Evolutionary conservation across 164 flowering plant genomes (phyloP).

Genomic region (Tinospora cordifolia): DNA sequence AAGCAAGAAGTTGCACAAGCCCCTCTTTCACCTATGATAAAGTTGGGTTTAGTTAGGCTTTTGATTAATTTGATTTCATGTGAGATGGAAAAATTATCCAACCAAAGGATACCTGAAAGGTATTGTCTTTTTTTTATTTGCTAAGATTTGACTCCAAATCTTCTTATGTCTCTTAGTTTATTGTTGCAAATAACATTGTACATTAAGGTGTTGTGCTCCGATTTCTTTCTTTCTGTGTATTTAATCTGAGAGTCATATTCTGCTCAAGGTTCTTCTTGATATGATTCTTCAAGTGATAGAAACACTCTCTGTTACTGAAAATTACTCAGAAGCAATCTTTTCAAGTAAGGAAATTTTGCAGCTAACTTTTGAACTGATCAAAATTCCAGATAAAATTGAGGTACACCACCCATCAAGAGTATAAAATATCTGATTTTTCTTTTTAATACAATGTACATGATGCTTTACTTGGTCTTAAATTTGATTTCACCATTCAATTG

Average conservation of each 20-base stretch:
- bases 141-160: not conserved
- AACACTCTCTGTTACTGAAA: slow-evolving; percentile 57
- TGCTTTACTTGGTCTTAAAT: too few relatives aligned
- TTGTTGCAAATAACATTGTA: not conserved
- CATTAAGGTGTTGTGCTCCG: not conserved
- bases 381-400: slow-evolving; percentile 77
- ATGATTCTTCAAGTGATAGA: slow-evolving; percentile 66
- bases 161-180: not conserved
- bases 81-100: too few relatives aligned
- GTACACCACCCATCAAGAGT: slow-evolving; percentile 34
- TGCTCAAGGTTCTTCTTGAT: slow-evolving; percentile 68
- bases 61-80: slow-evolving; percentile 62
- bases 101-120: slow-evolving; percentile 70
- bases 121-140: slow-evolving; percentile 20
- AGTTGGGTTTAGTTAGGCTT: slow-evolving; percentile 53
- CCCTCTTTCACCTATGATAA: slow-evolving; percentile 60
- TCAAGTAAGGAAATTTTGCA: slow-evolving; percentile 51
- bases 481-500: not conserved
- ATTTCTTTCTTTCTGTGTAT: not conserved
- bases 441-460: too few relatives aligned
- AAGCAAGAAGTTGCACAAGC: slow-evolving; percentile 3
- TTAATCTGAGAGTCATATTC: slow-evolving; percentile 5
- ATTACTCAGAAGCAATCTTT: slow-evolving; percentile 49
- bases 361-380: slow-evolving; percentile 45
- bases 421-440: not conserved